A percentile compares a stretch with the other conserved stretches of the same genome.
Evolutionary conservation across 139 green algal genomes (phyloP).

Genomic region (Chlorella sp.): DNA sequence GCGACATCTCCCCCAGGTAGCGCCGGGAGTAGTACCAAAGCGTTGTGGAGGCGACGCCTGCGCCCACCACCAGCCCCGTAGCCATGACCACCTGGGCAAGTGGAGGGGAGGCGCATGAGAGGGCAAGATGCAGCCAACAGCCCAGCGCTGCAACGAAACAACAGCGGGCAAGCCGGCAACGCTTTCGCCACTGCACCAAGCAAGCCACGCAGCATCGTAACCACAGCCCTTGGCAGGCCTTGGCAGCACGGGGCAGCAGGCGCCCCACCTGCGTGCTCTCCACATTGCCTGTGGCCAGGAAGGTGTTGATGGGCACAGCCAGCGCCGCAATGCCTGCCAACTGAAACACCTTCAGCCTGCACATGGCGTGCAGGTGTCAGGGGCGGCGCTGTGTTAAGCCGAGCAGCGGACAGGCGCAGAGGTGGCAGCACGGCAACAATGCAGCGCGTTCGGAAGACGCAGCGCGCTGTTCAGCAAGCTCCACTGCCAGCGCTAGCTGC

Average conservation of each 20-base stretch:
- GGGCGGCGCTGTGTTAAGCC: too few relatives aligned
- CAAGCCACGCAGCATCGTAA: not conserved
- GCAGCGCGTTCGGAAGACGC: too few relatives aligned
- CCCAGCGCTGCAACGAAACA: not conserved
- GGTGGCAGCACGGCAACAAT: too few relatives aligned
- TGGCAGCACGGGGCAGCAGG: not conserved
- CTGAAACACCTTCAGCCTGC: constrained; percentile 67
- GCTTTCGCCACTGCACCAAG: not conserved
- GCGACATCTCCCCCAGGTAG: constrained; percentile 81
- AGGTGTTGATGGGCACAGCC: constrained; percentile 38
- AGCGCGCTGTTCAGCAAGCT: too few relatives aligned
- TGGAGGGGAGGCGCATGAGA: not conserved
- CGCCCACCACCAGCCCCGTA: constrained; percentile 45
- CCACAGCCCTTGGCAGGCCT: not conserved
- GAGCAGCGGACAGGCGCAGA: too few relatives aligned
- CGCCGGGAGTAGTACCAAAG: constrained; percentile 75
- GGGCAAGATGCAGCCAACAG: not conserved
- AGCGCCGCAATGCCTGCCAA: constrained; percentile 59
- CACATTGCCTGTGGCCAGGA: constrained; percentile 31
- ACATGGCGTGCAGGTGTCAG: too few relatives aligned
- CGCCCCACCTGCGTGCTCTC: not conserved
- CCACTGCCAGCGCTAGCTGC: not conserved
- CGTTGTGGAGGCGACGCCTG: constrained; percentile 41
- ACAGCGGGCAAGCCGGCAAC: not conserved
- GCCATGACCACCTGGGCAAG: constrained; percentile 45